Percentiles rank a stretch among this genome's conserved stretches.
Evolutionary conservation across 2,329 filamentous ascomycete species (phyloP).

Genomic region (Trichoderma sp.): DNA sequence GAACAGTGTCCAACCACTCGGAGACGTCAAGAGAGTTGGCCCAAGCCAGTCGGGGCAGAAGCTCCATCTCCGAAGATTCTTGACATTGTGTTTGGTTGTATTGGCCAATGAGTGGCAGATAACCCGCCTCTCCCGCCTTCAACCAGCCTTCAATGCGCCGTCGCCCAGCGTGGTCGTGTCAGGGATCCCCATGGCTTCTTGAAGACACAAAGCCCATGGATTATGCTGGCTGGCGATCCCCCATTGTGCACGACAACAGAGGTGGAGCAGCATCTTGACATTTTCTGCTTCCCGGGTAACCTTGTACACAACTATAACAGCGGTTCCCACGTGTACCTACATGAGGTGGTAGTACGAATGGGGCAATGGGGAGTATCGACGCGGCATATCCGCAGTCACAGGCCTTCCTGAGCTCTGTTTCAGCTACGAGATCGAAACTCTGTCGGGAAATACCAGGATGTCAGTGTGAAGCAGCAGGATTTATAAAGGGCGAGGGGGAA

Average conservation of each 20-base stretch:
- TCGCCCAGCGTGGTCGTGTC: too few relatives aligned
- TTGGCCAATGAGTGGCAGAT: too few relatives aligned
- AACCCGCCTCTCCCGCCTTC: too few relatives aligned
- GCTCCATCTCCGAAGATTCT: too few relatives aligned
- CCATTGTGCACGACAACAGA: neutral
- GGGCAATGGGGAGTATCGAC: conserved; percentile 1
- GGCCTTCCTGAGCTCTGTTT: neutral
- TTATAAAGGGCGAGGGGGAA: neutral
- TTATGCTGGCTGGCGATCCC: conserved; percentile 4
- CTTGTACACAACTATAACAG: neutral
- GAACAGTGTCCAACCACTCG: too few relatives aligned
- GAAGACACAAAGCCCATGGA: neutral
- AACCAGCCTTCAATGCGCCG: too few relatives aligned
- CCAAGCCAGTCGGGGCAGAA: too few relatives aligned
- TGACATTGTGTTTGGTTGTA: too few relatives aligned
- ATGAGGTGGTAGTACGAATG: neutral
- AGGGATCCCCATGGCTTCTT: neutral
- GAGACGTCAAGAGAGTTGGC: too few relatives aligned
- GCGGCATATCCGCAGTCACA: neutral
- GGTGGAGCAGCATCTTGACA: conserved; percentile 1
- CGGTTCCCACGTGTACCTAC: neutral
- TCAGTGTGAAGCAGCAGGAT: neutral
- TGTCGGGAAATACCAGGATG: neutral
- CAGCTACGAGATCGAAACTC: neutral
- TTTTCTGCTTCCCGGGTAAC: neutral